Evolutionary conservation across 2,329 filamentous ascomycete genomes (phyloP), one percentile per base, ranked within the genome.

Genomic region (Ceratocystis cacaofunesta): DNA sequence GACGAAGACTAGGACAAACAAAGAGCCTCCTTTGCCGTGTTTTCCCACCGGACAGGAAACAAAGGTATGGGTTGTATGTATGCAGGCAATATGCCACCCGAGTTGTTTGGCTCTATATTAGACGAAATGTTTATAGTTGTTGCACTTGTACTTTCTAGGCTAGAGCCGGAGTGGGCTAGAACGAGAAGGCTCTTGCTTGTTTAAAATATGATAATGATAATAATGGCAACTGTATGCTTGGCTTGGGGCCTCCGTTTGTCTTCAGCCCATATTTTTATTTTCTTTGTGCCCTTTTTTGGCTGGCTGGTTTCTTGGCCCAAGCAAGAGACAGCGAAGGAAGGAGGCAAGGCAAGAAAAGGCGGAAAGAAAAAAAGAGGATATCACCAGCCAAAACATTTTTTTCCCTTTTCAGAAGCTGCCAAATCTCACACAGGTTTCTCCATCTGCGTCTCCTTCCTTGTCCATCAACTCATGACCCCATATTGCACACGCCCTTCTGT

Each of bases 371-470:
- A 58, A 58, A 28, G 32, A 17, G 17, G 12, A 30, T 10, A 58
- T 19, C 55, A 36, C 28, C 17, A 30, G 55, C 28, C 28, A 36
- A 36, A 58, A 58, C 28, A 58, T 58, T 28, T 58, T 57, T 57
- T 58, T 58, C 55, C 28, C 25, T 58, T 58, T 58, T 58, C 17
- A 58, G 55, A 58, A 58, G 17, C 55, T 58, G 55, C 55, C 55
- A 58, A 58, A 58, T 58, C 55, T 58, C 28, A 58, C 55, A 17
- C 12, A n/a, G 15, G 17, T n/a, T 58, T 30, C 55, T 58, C 3
- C 55, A 32, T 32, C 17, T 57, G 15, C 22, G 28, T 58, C 28
- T 58, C n/a, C 25, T 17, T 57, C 10, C 10, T 58, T 30, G 28
- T 19, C 15, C 28, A 58, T 58, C 22, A 57, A 57, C 52, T 30